Percentiles rank a stretch among this genome's conserved stretches.
phyloP scores from a whole-genome alignment of 495 filamentous ascomycete genomes.

The Penicillium samsonianum region DNA sequence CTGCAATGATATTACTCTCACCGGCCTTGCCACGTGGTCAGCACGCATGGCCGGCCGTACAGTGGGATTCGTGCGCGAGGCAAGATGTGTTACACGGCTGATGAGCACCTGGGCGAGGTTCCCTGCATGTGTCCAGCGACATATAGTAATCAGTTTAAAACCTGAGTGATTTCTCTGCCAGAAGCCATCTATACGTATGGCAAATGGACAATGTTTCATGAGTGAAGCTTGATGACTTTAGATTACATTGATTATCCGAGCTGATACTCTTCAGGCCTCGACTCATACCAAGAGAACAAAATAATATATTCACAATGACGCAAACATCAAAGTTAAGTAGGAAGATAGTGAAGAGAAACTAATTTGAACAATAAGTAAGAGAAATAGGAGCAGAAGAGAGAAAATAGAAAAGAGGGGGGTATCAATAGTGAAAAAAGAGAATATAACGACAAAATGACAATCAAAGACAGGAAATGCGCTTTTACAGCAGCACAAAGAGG shows the following conservation, averaged over 20 bases:
- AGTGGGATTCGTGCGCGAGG: not conserved
- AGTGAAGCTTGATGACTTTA: not conserved
- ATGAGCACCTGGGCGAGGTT: not conserved
- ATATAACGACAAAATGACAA: conserved; percentile 9
- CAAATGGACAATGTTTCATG: not conserved
- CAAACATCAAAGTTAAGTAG: not conserved
- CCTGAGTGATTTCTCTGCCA: not conserved
- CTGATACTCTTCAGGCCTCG: not conserved
- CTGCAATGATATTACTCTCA: not conserved
- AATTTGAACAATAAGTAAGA: not conserved
- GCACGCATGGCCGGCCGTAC: not conserved
- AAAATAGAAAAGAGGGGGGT: conserved; percentile 17
- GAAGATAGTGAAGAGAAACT: not conserved
- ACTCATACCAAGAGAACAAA: not conserved
- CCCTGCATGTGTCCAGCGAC: not conserved
- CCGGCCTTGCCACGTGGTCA: not conserved
- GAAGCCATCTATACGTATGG: not conserved
- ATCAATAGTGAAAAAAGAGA: conserved; percentile 17
- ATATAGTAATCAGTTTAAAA: not conserved
- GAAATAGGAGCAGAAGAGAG: not conserved
- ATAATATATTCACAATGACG: not conserved
- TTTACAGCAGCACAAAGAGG: conserved; percentile 4
- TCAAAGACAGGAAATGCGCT: conserved; percentile 14
- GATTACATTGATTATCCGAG: not conserved
- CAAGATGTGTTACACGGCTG: not conserved